Evolutionary conservation across 129 eudicot species (phyloP).

Genomic region (Saussurea involucrata): DNA sequence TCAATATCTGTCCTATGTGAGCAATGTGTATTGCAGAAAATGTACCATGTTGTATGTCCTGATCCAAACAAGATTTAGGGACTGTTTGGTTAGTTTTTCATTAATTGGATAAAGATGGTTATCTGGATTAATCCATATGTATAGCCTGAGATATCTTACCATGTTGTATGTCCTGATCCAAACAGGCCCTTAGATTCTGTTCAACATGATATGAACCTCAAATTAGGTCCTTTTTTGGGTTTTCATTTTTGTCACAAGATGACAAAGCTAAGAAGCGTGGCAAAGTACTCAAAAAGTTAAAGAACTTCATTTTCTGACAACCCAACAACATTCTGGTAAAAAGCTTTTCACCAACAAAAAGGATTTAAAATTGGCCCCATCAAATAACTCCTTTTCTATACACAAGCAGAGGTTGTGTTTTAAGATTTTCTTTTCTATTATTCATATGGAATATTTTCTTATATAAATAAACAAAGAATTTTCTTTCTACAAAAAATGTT

Average conservation of each 20-base stretch:
- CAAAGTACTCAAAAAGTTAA: constrained; percentile 28
- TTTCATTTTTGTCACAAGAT: constrained; percentile 15
- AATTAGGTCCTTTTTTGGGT: not conserved
- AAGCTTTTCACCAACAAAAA: constrained; percentile 38
- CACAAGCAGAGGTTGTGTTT: not conserved
- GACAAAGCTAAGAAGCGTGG: constrained; percentile 28
- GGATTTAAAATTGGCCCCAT: constrained; percentile 35
- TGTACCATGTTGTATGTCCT: not conserved
- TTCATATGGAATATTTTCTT: not conserved
- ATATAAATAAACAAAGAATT: not conserved
- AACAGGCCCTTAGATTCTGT: not conserved
- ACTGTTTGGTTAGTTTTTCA: too few species aligned
- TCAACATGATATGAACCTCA: not conserved
- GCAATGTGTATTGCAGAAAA: not conserved
- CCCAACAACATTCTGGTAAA: constrained; percentile 39
- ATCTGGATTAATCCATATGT: too few species aligned
- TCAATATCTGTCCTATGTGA: not conserved
- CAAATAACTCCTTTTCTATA: constrained; percentile 15
- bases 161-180: not conserved
- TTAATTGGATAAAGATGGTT: too few species aligned
- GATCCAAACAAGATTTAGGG: not conserved
- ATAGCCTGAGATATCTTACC: too few species aligned
- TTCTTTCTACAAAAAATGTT: not conserved
- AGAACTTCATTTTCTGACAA: constrained; percentile 43
- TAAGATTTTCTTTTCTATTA: not conserved